Conservation (phyloP, 2,329 filamentous ascomycete species). For the Fusarium lyarnte region DNA sequence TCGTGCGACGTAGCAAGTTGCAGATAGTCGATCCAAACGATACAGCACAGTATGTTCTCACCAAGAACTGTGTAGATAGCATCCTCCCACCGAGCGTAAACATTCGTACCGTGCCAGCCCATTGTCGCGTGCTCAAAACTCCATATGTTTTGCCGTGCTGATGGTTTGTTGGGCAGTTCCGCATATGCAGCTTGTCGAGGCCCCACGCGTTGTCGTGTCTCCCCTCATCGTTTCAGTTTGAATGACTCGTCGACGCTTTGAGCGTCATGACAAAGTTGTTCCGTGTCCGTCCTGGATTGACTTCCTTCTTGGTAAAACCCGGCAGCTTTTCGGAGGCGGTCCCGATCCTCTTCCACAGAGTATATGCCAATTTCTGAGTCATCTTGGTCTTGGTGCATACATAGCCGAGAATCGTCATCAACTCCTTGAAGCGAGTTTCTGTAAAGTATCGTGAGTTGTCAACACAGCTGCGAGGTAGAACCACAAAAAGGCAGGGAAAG, state of each 20-base stretch:
- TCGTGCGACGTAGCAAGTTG: slow-evolving; percentile 29
- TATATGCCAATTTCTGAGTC: slow-evolving; percentile 87
- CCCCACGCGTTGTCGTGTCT: slow-evolving; percentile 27
- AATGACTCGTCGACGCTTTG: slow-evolving; percentile 45
- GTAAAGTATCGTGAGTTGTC: slow-evolving; percentile 91
- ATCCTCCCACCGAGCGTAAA: slow-evolving; percentile 8
- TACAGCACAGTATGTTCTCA: slow-evolving; percentile 14
- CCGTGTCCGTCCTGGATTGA: slow-evolving; percentile 77
- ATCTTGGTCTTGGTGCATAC: slow-evolving; percentile 71
- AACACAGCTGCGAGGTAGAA: slow-evolving; percentile 88
- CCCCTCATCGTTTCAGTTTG: slow-evolving; percentile 20
- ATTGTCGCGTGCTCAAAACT: slow-evolving; percentile 15
- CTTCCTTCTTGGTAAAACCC: slow-evolving; percentile 70
- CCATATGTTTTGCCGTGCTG: slow-evolving; percentile 15
- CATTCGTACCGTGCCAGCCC: slow-evolving; percentile 6
- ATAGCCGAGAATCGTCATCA: slow-evolving; percentile 85
- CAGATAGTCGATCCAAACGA: slow-evolving; percentile 24
- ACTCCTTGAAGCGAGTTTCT: slow-evolving; percentile 70
- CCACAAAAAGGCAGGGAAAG: slow-evolving; percentile 83
- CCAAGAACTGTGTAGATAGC: slow-evolving; percentile 22
- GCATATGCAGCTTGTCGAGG: slow-evolving; percentile 38
- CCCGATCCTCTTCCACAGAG: slow-evolving; percentile 74
- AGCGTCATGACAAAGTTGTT: slow-evolving; percentile 94
- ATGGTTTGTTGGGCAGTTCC: slow-evolving; percentile 38
- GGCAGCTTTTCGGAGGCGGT: slow-evolving; percentile 14